A percentile compares a stretch with the other conserved stretches of the same genome.
Evolutionary conservation across 2,329 filamentous ascomycete genomes (phyloP).

Genomic region (Beauveria rudraprayagi): DNA sequence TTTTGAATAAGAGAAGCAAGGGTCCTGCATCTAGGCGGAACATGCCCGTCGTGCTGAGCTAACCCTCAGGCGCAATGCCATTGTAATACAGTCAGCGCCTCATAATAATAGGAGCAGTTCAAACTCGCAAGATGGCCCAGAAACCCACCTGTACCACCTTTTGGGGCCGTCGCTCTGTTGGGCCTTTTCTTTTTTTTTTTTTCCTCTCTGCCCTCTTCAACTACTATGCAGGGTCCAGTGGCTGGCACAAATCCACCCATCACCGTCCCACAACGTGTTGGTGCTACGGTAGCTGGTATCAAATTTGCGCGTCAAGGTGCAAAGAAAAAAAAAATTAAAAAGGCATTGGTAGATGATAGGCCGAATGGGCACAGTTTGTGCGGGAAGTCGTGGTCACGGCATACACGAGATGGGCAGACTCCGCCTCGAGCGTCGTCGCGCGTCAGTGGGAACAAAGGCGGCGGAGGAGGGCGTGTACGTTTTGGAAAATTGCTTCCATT

Average conservation of each 20-base stretch:
- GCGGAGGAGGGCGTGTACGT: slow-evolving; percentile 3
- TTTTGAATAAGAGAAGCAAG: background rate
- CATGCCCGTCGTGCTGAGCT: background rate
- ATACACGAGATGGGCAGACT: background rate
- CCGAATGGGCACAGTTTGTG: background rate
- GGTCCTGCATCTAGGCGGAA: background rate
- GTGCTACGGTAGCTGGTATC: background rate
- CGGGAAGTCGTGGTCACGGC: background rate
- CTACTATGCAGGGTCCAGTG: background rate
- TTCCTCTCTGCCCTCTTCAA: background rate
- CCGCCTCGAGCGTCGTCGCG: background rate
- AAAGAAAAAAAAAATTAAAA: too few relatives aligned
- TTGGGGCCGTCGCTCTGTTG: background rate
- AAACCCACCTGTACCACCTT: background rate
- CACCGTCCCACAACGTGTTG: background rate
- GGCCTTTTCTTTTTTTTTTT: background rate
- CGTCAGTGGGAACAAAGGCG: background rate
- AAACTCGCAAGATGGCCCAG: background rate
- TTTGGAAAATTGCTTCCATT: background rate
- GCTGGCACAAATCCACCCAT: background rate
- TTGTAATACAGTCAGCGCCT: background rate
- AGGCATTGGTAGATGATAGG: background rate
- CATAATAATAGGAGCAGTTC: background rate
- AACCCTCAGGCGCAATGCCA: background rate
- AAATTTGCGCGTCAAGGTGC: background rate